Base-by-base conservation (phyloP, 2,329 filamentous ascomycete species). In the Aspergillus thermomutatus region DNA sequence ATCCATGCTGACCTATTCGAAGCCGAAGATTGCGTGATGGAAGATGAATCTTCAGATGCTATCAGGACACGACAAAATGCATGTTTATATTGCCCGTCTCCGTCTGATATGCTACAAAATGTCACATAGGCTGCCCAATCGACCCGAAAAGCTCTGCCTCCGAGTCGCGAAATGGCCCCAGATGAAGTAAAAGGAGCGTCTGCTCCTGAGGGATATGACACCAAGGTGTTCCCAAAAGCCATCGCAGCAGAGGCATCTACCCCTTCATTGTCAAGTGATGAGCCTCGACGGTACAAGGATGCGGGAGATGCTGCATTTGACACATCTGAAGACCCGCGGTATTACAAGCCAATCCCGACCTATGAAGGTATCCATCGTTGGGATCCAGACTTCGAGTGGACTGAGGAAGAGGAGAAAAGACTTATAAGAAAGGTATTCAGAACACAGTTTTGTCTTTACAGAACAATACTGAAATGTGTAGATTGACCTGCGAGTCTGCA, bases 301-400 rank as follows among this genome's bases (percentile, higher is more conserved):
- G 47, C n/a, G n/a, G n/a, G 50, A 5, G 70, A 71, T 46, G 63
- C 64, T 31, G 66, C 73, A 3, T 76, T 75, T 53, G 73, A 75
- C 37, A 62, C 68, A 1, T 67, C 67, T 0, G 72, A 73, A 48
- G 72, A 74, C 43, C 64, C 68, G 1, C 64, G 70, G 6, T 71
- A 66, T 50, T 75, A 76, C 53, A 76, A 73, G 51, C 73, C 74
- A 3, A 75, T 75, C 37, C 63, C 69, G 1, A 63, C 67, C 28
- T 77, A 84, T 64, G 79, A 82, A 65, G 77, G 79, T 11, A 68
- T 74, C 40, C 78, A 80, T 64, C 74, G 76, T 10, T 81, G 77
- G 71, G 79, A 82, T 55, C 77, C 77, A 0, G 69, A 75, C 0
- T 73, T 77, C 48, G 74, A 77, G 46, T 80, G 78, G 78, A 70